Conservation (phyloP, 2,329 filamentous ascomycete species). For the Colletotrichum magnum region DNA sequence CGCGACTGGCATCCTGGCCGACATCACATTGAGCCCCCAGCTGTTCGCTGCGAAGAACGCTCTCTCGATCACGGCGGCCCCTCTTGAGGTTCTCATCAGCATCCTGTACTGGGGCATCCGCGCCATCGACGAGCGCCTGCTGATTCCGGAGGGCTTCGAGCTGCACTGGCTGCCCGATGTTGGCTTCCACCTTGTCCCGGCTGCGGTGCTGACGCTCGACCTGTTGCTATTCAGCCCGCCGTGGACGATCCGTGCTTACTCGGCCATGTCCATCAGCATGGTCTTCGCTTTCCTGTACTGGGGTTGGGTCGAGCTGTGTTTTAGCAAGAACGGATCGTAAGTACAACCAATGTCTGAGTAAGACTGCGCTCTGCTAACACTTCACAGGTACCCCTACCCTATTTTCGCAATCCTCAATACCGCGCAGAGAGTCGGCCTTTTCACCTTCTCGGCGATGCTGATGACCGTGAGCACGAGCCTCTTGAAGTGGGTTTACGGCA, state of each 20-base stretch:
- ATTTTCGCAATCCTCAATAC: conserved; percentile 80
- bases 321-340: conserved; percentile 75
- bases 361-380: conserved; percentile 45
- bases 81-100: conserved; percentile 79
- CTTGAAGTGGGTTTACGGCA: conserved; percentile 79
- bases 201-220: conserved; percentile 75
- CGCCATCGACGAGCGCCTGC: conserved; percentile 66
- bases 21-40: conserved; percentile 69
- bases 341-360: conserved; percentile 44
- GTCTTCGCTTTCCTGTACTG: conserved; percentile 77
- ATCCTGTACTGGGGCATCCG: conserved; percentile 81
- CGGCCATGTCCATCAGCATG: conserved; percentile 71
- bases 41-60: conserved; percentile 78
- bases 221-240: conserved; percentile 79
- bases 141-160: conserved; percentile 68
- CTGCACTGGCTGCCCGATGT: conserved; percentile 71
- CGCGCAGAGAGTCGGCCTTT: conserved; percentile 76
- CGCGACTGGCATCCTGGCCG: conserved; percentile 72
- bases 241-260: conserved; percentile 75
- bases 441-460: conserved; percentile 76
- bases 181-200: conserved; percentile 76
- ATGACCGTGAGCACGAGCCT: conserved; percentile 80
- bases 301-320: conserved; percentile 84
- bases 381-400: conserved; percentile 84
- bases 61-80: conserved; percentile 75